phyloP scores from a whole-genome alignment of 176 grass and related monocot species.

The Zoysia japonica region DNA sequence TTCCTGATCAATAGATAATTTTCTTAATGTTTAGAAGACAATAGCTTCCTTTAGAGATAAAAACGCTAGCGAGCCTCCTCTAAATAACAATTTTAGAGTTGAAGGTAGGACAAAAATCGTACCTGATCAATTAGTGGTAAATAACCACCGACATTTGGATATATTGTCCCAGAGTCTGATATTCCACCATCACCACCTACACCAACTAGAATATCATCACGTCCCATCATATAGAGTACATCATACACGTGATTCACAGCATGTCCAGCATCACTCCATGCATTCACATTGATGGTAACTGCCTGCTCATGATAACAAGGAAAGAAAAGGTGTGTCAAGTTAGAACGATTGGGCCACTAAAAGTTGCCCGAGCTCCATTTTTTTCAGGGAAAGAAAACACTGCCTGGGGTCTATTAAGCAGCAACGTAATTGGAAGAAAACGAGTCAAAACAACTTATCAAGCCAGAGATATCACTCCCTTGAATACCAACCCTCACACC shows the following conservation, averaged over 20 bases:
- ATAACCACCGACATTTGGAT: conserved; percentile 72
- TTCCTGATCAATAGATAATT: conserved; percentile 8
- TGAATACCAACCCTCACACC: not conserved
- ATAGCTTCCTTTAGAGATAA: not conserved
- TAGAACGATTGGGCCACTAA: not conserved
- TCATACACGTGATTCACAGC: conserved; percentile 83
- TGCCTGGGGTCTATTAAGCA: not conserved
- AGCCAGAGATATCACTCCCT: not conserved
- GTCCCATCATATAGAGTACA: conserved; percentile 87
- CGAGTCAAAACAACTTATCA: not conserved
- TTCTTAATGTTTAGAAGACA: not conserved
- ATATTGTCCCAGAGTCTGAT: conserved; percentile 62
- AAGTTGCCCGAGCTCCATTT: not conserved
- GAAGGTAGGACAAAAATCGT: not conserved
- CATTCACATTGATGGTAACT: conserved; percentile 63
- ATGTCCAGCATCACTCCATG: conserved; percentile 76
- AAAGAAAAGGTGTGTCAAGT: not conserved
- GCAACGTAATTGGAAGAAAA: not conserved
- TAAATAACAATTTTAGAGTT: not conserved
- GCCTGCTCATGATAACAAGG: conserved; percentile 36
- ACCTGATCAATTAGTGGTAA: conserved; percentile 83
- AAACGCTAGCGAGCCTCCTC: not conserved
- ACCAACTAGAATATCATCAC: conserved; percentile 75
- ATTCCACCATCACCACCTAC: conserved; percentile 83
- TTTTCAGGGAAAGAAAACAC: not conserved